Conservation (phyloP, 805 yeast species). For the Komagataella phaffii region DNA sequence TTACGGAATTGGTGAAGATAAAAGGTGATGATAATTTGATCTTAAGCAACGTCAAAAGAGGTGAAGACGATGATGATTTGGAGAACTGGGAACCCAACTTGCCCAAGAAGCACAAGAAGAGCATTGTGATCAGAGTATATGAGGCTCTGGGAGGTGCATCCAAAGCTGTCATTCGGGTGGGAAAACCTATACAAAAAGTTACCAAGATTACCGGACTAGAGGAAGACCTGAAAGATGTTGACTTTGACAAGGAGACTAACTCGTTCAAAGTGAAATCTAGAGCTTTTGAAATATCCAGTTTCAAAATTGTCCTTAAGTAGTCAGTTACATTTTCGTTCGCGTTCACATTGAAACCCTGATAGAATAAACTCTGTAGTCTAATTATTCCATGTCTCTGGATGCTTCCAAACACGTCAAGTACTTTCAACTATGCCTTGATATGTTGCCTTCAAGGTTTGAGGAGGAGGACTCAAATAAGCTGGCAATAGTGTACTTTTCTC, state of each 20-base stretch:
- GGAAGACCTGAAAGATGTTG: conserved; percentile 28
- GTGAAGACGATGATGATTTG: conserved; percentile 64
- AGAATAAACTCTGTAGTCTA: background rate
- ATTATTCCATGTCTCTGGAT: conserved; percentile 1
- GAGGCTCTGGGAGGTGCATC: conserved; percentile 81
- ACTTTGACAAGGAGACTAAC: conserved; percentile 11
- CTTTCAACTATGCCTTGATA: conserved; percentile 16
- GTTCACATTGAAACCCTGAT: background rate
- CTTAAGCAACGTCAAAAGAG: conserved; percentile 70
- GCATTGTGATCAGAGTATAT: conserved; percentile 62
- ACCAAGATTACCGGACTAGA: conserved; percentile 49
- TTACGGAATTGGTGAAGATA: conserved; percentile 11
- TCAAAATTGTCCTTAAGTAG: conserved; percentile 26
- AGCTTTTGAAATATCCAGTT: conserved; percentile 72
- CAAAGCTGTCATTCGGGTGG: conserved; percentile 33
- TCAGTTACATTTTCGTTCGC: background rate
- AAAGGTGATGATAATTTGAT: conserved; percentile 47
- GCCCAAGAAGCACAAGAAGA: conserved; percentile 30
- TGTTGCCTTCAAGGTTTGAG: conserved; percentile 35
- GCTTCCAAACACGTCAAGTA: conserved; percentile 13
- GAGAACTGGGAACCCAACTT: conserved; percentile 23
- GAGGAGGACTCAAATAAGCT: conserved; percentile 57
- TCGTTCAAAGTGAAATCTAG: conserved; percentile 31
- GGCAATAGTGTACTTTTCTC: conserved; percentile 57
- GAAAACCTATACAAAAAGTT: conserved; percentile 30